Percentiles rank a stretch among this genome's conserved stretches.
These are phyloP conservation scores for Phytopythium sindhum DNA, from an alignment of 352 stramenopile genomes.

Conservation along the genomic window DNA sequence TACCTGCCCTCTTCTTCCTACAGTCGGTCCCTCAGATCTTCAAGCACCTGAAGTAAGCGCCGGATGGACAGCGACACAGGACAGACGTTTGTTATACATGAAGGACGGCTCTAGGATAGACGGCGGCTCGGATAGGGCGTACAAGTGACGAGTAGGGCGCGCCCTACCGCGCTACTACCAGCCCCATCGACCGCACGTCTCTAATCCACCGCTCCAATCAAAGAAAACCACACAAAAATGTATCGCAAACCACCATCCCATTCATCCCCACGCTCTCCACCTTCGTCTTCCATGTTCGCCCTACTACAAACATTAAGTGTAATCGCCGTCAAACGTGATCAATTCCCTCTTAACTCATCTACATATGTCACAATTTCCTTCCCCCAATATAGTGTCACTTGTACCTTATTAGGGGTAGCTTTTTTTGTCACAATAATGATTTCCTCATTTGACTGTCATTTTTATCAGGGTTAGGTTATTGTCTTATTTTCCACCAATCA, in stretches of 20 bases:
- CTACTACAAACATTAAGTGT: too few species aligned
- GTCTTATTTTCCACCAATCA: slow-evolving; percentile 35
- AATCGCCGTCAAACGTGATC: too few species aligned
- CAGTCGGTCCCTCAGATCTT: slow-evolving; percentile 93
- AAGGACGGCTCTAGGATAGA: too few species aligned
- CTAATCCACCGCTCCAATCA: not conserved
- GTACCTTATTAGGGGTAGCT: too few species aligned
- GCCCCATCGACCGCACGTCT: not conserved
- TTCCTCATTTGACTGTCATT: slow-evolving; percentile 6
- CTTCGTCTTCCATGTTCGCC: not conserved
- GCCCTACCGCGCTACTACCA: too few species aligned
- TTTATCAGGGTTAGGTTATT: not conserved
- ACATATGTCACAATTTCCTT: not conserved
- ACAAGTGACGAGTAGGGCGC: too few species aligned
- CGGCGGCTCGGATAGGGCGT: not conserved
- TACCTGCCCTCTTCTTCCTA: too few species aligned
- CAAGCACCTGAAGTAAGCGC: slow-evolving; percentile 91
- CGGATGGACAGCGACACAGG: not conserved
- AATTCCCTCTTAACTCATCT: too few species aligned
- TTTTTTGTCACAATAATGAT: not conserved
- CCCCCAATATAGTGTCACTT: not conserved
- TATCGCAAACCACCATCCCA: not conserved
- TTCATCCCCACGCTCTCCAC: not conserved
- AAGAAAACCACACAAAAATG: not conserved
- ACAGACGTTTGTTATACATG: too few species aligned